Evolutionary conservation across 257 asterid genomes (phyloP).

Genomic region (Plantago major): DNA sequence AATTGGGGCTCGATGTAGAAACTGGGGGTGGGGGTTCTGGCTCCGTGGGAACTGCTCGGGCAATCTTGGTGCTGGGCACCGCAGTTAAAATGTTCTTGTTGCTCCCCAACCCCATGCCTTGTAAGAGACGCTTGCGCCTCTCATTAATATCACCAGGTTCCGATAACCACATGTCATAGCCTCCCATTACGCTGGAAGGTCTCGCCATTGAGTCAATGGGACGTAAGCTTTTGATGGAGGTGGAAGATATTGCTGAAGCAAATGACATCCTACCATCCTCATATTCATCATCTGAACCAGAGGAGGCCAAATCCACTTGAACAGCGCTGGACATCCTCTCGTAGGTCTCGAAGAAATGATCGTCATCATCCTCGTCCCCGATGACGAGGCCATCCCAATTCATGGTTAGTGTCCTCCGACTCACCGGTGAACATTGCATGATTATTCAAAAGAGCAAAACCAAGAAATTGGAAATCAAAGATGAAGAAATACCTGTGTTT

Average conservation of each 20-base stretch:
- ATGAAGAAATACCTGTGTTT: not conserved
- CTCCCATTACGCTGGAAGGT: slow-evolving; percentile 27
- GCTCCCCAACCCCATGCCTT: slow-evolving; percentile 91
- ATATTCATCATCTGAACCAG: slow-evolving; percentile 55
- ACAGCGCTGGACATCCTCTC: slow-evolving; percentile 54
- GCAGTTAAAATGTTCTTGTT: slow-evolving; percentile 47
- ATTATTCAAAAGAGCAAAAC: not conserved
- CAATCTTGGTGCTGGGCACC: slow-evolving; percentile 45
- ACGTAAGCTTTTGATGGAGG: slow-evolving; percentile 29
- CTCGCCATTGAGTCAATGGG: slow-evolving; percentile 19
- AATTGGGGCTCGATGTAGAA: slow-evolving; percentile 18
- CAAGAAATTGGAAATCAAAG: slow-evolving; percentile 9
- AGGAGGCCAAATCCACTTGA: slow-evolving; percentile 45
- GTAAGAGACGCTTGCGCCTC: slow-evolving; percentile 73
- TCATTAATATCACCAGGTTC: slow-evolving; percentile 88
- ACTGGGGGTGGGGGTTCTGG: slow-evolving; percentile 2
- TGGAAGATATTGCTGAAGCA: slow-evolving; percentile 45
- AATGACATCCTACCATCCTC: slow-evolving; percentile 83
- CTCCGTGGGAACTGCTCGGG: slow-evolving; percentile 32
- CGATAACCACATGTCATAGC: slow-evolving; percentile 82
- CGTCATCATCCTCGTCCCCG: slow-evolving; percentile 68
- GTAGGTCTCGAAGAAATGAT: slow-evolving; percentile 62
- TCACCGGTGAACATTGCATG: slow-evolving; percentile 47
- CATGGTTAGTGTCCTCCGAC: slow-evolving; percentile 79
- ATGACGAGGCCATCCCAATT: slow-evolving; percentile 59